A percentile compares a stretch with the other conserved stretches of the same genome.
These are phyloP conservation scores for Solidago caesia DNA, from an alignment of 129 eudicot genomes.

Conservation along the genomic window DNA sequence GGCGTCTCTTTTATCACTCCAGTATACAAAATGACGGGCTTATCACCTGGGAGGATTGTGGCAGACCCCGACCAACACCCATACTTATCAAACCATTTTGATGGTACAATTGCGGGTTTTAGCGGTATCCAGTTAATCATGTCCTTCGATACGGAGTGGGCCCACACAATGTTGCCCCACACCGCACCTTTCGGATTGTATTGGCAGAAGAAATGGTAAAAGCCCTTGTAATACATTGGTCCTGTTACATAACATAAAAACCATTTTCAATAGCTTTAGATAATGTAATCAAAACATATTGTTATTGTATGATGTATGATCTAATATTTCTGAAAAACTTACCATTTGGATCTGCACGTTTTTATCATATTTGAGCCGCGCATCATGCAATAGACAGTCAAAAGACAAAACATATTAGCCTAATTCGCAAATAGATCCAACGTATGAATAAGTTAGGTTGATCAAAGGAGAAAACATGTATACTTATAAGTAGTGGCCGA, in stretches of 20 bases:
- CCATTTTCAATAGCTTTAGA: neutral
- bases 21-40: slow-evolving; percentile 72
- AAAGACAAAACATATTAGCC: slow-evolving; percentile 4
- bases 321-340: slow-evolving; percentile 18
- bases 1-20: slow-evolving; percentile 42
- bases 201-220: slow-evolving; percentile 75
- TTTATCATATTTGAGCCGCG: slow-evolving; percentile 4
- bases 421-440: neutral
- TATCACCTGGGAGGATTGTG: slow-evolving; percentile 62
- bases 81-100: slow-evolving; percentile 59
- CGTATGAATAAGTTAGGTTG: neutral
- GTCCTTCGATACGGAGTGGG: slow-evolving; percentile 74
- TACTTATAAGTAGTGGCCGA: neutral
- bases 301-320: neutral
- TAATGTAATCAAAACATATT: neutral
- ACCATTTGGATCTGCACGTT: slow-evolving; percentile 57
- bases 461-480: neutral
- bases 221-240: slow-evolving; percentile 77
- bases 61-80: slow-evolving; percentile 91
- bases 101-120: slow-evolving; percentile 54
- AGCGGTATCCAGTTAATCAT: slow-evolving; percentile 64
- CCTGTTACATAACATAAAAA: slow-evolving; percentile 37
- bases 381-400: slow-evolving; percentile 11
- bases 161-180: slow-evolving; percentile 90
- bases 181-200: slow-evolving; percentile 71